Evolutionary conservation across 805 yeast species (phyloP).

Genomic region (Ogataea salicorniae): DNA sequence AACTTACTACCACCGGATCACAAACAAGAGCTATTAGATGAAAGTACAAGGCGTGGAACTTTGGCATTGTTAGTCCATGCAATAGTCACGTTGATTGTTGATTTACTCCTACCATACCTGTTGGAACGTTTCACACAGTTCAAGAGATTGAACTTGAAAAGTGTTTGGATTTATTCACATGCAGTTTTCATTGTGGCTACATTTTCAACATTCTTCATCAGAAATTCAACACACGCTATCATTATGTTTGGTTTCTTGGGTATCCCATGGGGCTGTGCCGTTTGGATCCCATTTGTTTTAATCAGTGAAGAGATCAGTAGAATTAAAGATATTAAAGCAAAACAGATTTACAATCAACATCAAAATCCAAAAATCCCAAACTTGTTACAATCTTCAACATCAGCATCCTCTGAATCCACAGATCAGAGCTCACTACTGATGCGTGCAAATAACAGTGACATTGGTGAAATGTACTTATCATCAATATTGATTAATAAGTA

Average conservation of each 20-base stretch:
- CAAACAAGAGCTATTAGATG: conserved; percentile 33
- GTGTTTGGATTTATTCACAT: conserved; percentile 49
- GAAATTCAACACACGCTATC: conserved; percentile 38
- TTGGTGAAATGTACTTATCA: conserved; percentile 15
- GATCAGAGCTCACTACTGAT: too few relatives aligned
- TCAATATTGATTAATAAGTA: conserved; percentile 25
- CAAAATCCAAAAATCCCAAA: conserved; percentile 2
- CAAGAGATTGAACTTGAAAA: conserved; percentile 25
- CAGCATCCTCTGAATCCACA: too few relatives aligned
- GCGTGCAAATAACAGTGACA: neutral
- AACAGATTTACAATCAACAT: conserved; percentile 20
- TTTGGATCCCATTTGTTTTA: conserved; percentile 63
- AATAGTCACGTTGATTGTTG: conserved; percentile 40
- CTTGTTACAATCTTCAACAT: too few relatives aligned
- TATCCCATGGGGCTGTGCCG: conserved; percentile 59
- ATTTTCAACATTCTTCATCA: conserved; percentile 41
- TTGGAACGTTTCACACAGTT: conserved; percentile 21
- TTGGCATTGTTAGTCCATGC: conserved; percentile 47
- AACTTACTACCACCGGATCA: conserved; percentile 37
- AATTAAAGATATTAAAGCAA: conserved; percentile 42
- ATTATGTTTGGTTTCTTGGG: conserved; percentile 49
- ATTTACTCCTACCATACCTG: conserved; percentile 40
- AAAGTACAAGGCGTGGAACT: conserved; percentile 48
- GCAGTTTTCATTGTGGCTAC: conserved; percentile 44
- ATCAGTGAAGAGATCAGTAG: conserved; percentile 54